phyloP scores from a whole-genome alignment of 495 filamentous ascomycete species.

The Podospora sp. region DNA sequence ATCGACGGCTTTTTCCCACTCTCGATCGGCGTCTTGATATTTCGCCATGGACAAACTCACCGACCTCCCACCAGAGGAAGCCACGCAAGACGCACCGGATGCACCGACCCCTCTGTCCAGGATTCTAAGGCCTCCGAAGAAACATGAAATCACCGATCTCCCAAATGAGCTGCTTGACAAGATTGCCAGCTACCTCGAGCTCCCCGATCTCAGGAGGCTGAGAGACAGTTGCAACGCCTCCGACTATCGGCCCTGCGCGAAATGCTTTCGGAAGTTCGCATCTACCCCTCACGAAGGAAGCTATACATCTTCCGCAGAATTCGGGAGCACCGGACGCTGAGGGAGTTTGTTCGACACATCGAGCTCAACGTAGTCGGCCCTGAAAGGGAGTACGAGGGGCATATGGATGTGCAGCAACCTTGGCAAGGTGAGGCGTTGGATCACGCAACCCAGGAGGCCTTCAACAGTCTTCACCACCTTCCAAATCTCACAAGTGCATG shows the following conservation, averaged over 20 bases:
- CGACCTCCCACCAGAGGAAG: no score
- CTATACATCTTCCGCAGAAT: not conserved
- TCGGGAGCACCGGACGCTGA: not conserved
- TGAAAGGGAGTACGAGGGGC: no score
- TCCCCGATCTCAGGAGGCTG: not conserved
- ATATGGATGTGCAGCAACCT: no score
- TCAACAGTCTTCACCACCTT: not conserved
- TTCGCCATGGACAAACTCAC: no score
- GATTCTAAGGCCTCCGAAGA: no score
- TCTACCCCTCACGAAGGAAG: not conserved
- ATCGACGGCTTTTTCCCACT: no score
- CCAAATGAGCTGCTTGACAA: not conserved
- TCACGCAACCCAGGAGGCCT: not conserved
- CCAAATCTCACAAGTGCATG: not conserved
- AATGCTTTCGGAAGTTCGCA: not conserved
- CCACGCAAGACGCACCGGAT: no score
- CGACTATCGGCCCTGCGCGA: not conserved
- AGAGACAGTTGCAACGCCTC: not conserved
- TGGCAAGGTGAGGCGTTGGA: not conserved
- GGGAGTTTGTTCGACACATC: not conserved
- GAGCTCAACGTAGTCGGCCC: not conserved
- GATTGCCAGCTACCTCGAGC: not conserved
- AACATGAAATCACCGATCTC: no score
- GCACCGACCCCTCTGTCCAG: no score
- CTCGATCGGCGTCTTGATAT: no score